Conservation (phyloP, 2,329 filamentous ascomycete species). For the Ophiostoma pallidulum region DNA sequence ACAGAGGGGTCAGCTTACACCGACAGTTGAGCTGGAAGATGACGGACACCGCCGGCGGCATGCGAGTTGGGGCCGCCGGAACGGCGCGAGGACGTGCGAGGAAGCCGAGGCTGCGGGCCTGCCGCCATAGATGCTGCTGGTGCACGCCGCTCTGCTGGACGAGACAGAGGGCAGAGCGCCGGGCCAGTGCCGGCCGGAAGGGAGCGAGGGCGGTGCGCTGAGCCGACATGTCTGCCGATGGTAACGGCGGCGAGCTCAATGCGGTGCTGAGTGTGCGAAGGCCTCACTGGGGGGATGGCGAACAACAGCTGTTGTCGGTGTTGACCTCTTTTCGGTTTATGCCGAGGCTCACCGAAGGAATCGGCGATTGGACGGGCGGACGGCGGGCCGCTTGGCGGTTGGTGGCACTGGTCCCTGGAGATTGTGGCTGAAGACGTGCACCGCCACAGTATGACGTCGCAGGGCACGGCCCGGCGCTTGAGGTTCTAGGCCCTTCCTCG, state of each 20-base stretch:
- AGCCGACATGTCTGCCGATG: background rate
- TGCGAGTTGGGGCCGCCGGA: background rate
- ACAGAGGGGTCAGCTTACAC: no score
- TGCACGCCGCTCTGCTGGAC: background rate
- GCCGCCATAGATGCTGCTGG: slow-evolving; percentile 2
- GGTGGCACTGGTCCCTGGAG: background rate
- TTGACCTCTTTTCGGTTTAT: background rate
- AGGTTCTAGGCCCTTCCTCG: no score
- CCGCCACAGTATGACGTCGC: no score
- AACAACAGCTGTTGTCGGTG: background rate
- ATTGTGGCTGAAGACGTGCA: no score
- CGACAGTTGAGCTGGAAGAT: background rate
- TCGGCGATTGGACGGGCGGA: no score
- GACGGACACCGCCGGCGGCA: background rate
- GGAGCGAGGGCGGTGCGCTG: background rate
- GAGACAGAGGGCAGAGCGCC: background rate
- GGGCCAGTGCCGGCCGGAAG: background rate
- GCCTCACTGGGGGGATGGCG: no score
- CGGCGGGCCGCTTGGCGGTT: background rate
- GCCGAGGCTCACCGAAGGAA: background rate
- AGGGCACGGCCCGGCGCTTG: no score
- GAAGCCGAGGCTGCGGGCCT: background rate
- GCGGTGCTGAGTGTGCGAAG: background rate
- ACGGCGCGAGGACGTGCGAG: background rate
- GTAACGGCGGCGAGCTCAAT: background rate